Percentiles rank a stretch among this genome's conserved stretches.
These are phyloP conservation scores for Ceratobasidium sp. DNA, from an alignment of 1,284 basidiomycete genomes.

Conservation along the genomic window DNA sequence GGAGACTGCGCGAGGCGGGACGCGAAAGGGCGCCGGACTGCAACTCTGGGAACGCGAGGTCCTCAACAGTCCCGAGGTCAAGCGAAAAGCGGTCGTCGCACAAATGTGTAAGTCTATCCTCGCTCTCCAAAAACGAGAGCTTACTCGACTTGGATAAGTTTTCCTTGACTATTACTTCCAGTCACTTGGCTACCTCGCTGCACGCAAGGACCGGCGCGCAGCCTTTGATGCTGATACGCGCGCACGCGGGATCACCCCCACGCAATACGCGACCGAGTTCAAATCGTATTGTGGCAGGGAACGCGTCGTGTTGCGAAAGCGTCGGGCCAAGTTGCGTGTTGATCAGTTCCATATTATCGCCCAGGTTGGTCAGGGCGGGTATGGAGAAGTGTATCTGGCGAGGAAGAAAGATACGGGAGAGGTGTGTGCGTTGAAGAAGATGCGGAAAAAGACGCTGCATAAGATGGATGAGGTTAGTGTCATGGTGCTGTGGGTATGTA, in stretches of 20 bases:
- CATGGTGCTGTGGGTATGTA: neutral
- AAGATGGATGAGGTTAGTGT: conserved; percentile 93
- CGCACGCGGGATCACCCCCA: conserved; percentile 67
- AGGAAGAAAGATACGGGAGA: conserved; percentile 92
- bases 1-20: conserved; percentile 37
- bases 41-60: conserved; percentile 88
- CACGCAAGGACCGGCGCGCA: conserved; percentile 83
- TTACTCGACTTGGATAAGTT: conserved; percentile 63
- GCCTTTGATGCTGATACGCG: conserved; percentile 87
- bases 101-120: conserved; percentile 82
- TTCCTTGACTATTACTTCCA: conserved; percentile 97
- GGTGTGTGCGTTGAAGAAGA: conserved; percentile 95
- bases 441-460: conserved; percentile 90
- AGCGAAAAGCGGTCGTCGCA: conserved; percentile 93
- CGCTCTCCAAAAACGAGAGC: neutral
- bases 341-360: conserved; percentile 96
- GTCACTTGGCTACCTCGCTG: conserved; percentile 85
- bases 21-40: conserved; percentile 55
- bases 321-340: conserved; percentile 86
- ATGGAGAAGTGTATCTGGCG: conserved; percentile 95
- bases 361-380: conserved; percentile 96
- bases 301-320: conserved; percentile 87
- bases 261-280: conserved; percentile 83
- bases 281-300: conserved; percentile 93
- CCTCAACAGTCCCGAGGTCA: conserved; percentile 85